Evolutionary conservation across 2,329 filamentous ascomycete species (phyloP).

Genomic region (Bisporella sp.): DNA sequence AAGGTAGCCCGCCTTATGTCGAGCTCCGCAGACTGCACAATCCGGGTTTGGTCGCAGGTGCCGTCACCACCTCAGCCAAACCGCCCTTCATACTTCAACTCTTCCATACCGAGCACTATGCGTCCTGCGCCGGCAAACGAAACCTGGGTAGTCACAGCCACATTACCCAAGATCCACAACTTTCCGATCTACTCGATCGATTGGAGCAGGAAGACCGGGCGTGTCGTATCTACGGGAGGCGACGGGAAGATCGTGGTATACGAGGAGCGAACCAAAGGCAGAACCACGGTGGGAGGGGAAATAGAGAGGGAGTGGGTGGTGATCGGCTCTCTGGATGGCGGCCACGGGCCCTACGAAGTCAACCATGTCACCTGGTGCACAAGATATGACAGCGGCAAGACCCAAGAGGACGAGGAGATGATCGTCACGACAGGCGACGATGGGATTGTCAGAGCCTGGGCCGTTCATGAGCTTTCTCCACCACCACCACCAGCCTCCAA

Average conservation of each 20-base stretch:
- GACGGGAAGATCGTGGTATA: constrained; percentile 81
- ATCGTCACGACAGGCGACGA: constrained; percentile 90
- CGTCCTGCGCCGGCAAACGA: constrained; percentile 65
- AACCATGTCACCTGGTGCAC: constrained; percentile 89
- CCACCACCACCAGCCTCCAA: no score
- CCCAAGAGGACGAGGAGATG: constrained; percentile 66
- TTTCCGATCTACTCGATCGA: constrained; percentile 76
- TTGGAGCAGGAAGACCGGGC: constrained; percentile 73
- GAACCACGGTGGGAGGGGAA: constrained; percentile 20
- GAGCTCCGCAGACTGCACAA: constrained; percentile 76
- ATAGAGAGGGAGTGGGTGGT: constrained; percentile 59
- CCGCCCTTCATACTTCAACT: constrained; percentile 28
- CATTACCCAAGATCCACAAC: constrained; percentile 70
- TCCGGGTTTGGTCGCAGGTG: constrained; percentile 68
- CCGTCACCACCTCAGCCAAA: constrained; percentile 25
- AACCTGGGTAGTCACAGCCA: constrained; percentile 71
- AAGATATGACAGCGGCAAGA: constrained; percentile 60
- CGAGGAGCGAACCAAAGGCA: constrained; percentile 43
- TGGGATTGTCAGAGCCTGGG: constrained; percentile 80
- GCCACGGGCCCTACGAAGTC: constrained; percentile 88
- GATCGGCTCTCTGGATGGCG: constrained; percentile 60
- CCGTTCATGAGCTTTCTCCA: constrained; percentile 30
- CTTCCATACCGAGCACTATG: constrained; percentile 83
- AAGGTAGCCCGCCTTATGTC: constrained; percentile 54
- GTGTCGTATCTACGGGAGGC: constrained; percentile 82